Conservation (phyloP, 192 early-diverging fungal species). For the Backusella westeae region DNA sequence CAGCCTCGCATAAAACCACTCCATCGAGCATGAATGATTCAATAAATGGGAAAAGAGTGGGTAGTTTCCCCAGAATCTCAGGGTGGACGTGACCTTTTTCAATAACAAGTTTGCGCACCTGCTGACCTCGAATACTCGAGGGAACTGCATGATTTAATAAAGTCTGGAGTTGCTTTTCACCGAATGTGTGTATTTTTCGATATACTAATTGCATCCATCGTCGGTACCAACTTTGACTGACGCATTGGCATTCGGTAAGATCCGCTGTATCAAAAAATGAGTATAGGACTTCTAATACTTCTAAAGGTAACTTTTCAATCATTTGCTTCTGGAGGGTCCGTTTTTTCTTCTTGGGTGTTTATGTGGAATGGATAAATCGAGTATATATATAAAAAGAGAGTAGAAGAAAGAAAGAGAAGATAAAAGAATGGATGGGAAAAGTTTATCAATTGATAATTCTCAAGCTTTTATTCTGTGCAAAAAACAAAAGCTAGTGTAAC, state of each 20-base stretch:
- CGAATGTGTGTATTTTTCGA: neutral
- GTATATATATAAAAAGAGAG: neutral
- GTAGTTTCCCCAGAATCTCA: neutral
- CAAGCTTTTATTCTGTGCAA: neutral
- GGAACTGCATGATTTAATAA: neutral
- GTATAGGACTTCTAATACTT: neutral
- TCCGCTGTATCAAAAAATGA: neutral
- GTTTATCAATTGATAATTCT: neutral
- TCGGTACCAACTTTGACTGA: neutral
- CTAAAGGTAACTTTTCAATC: conserved; percentile 3
- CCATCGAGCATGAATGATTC: conserved; percentile 4
- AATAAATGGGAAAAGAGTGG: neutral
- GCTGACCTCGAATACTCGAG: neutral
- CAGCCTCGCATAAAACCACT: neutral
- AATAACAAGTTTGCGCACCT: neutral
- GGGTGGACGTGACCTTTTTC: conserved; percentile 7
- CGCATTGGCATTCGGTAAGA: neutral
- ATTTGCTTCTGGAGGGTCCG: neutral
- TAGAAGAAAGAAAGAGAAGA: neutral
- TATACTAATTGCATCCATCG: neutral
- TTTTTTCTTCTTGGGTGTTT: neutral
- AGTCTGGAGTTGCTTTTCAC: neutral
- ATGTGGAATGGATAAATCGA: neutral
- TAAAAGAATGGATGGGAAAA: neutral
- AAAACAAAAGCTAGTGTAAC: no score